Evolutionary conservation across 1,284 basidiomycete species (phyloP), one percentile per base, ranked within the genome.

Genomic region (Leccinum solheimii): DNA sequence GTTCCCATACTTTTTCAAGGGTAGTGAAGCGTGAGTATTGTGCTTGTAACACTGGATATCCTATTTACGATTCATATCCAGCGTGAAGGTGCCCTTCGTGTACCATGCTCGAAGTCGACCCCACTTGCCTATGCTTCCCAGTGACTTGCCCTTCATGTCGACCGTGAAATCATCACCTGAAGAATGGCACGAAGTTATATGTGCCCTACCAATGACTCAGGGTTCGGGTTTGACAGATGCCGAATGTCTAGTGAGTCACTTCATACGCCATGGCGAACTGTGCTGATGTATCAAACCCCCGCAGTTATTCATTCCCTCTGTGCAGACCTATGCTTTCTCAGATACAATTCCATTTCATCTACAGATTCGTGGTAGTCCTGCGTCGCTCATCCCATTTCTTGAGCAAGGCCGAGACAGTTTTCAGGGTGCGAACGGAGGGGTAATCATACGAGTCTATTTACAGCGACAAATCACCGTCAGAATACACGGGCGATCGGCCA

Each of bases 341-440:
- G 73, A 73, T 38, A 62, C 56, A n/a, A 75, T 75, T 14, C 73
- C 71, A 30, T 70, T 76, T 43, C 73, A 76, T 53, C 48, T 76
- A 34, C 72, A 76, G 50, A 64, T 75, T 58, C 64, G 68, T 34
- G 73, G 71, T n/a, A 64, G 53, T 48, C 54, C 65, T 3, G 52
- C 61, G 13, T 76, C 72, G 19, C 68, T 76, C n/a, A 32, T 57
- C 5, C 69, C 63, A 30, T 75, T 76, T 59, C 56, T 73, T 43
- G 72, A 64, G 23, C 67, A 67, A 54, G 57, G 58, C 7, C 64
- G 50, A 38, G 60, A 23, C 10, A n/a, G 27, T 8, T 9, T 13
- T 30, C 64, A 49, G n/a, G 58, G 38, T 23, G 50, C 50, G 23
- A 52, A 38, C 1, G 56, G 51, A 10, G 70, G 63, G 19, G 56